Evolutionary conservation across 1,139 yeast species (phyloP).

Genomic region (Suhomyces choctaworum): DNA sequence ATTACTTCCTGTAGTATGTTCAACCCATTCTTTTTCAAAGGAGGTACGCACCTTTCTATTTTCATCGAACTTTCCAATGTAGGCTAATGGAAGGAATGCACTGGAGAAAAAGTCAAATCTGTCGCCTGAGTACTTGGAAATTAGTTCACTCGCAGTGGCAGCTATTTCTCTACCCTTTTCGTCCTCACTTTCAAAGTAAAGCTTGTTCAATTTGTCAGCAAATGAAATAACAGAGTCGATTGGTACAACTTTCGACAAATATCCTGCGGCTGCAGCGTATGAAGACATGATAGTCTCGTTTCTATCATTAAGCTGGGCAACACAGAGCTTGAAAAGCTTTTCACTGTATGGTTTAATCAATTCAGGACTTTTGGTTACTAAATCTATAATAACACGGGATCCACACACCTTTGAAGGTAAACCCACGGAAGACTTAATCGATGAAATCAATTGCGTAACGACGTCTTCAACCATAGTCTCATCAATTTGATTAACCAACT

Average conservation of each 20-base stretch:
- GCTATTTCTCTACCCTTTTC: slow-evolving; percentile 53
- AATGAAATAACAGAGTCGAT: slow-evolving; percentile 56
- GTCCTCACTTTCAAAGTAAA: slow-evolving; percentile 63
- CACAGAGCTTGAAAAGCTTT: slow-evolving; percentile 55
- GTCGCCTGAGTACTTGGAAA: slow-evolving; percentile 71
- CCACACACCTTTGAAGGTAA: slow-evolving; percentile 91
- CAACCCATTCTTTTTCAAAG: slow-evolving; percentile 76
- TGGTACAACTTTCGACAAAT: slow-evolving; percentile 65
- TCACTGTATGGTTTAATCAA: slow-evolving; percentile 63
- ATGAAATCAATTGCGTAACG: slow-evolving; percentile 46
- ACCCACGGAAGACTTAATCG: slow-evolving; percentile 74
- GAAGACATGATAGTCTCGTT: slow-evolving; percentile 74
- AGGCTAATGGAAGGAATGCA: slow-evolving; percentile 75
- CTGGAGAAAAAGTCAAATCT: slow-evolving; percentile 63
- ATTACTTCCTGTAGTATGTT: slow-evolving; percentile 70
- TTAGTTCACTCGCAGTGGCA: slow-evolving; percentile 64
- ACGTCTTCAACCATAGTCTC: slow-evolving; percentile 53
- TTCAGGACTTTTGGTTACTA: slow-evolving; percentile 59
- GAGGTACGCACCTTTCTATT: slow-evolving; percentile 44
- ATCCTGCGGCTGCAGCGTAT: slow-evolving; percentile 81
- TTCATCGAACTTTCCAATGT: slow-evolving; percentile 72
- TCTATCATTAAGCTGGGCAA: slow-evolving; percentile 62
- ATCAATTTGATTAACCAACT: slow-evolving; percentile 59
- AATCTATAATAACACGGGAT: slow-evolving; percentile 67
- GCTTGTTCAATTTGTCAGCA: slow-evolving; percentile 48